Evolutionary conservation across 495 filamentous ascomycete genomes (phyloP), one percentile per base, ranked within the genome.

Genomic region (Penicillium canariense): DNA sequence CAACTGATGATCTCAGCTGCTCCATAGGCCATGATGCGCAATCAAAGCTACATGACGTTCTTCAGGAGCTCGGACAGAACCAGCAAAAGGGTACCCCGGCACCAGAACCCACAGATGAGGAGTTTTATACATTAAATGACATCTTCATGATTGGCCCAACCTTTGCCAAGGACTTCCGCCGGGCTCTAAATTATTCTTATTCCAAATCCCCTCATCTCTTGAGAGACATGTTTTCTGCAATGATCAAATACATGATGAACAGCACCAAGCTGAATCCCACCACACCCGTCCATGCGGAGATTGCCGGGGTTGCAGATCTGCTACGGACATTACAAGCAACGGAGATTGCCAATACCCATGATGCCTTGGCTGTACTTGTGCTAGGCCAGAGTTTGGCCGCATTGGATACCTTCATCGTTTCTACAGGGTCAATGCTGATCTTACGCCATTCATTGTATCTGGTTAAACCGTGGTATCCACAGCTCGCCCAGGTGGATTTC

Each of bases 91-190:
- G 3, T 4, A 34, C 28, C 3, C 11, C 31, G 11, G 46, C 31
- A 18, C 46, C 31, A 25, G 31, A 32, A 5, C 46, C 46, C 6
- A 35, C 46, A 9, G 31, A 35, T 11, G 28, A 35, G 20, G 46
- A 48, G n/a, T 48, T 48, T 3, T 48, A 48, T 26, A 17, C 15
- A 9, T 35, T 48, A 8, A 32, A 35, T 15, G 31, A 48, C 30
- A 48, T 48, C 31, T 48, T 48, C 46, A 48, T 48, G 46, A 48
- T 48, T 26, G 46, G 46, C 9, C 46, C 46, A 20, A 48, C 12
- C 31, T 48, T 48, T 10, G 28, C 46, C 18, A 35, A 26, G 23
- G 22, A 7, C 5, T 48, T 48, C 22, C 46, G 46, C 30, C 28
- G 28, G 26, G 46, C 46, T 12, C 11, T 48, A 5, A 35, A 48